A percentile compares a stretch with the other conserved stretches of the same genome.
phyloP scores from a whole-genome alignment of 2,329 filamentous ascomycete species.

The Rutstroemia sp. region DNA sequence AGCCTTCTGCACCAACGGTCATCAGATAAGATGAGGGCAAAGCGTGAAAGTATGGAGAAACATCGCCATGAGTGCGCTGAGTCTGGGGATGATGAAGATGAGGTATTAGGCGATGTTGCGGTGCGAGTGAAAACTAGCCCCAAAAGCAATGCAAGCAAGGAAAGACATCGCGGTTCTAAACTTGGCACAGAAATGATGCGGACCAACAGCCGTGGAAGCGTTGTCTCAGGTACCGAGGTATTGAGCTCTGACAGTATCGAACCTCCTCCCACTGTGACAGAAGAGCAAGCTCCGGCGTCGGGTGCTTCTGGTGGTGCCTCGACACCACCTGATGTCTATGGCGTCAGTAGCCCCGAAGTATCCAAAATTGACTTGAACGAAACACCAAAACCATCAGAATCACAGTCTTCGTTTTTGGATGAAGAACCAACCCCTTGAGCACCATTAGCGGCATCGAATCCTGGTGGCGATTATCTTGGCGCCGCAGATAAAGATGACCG shows the following conservation, averaged over 20 bases:
- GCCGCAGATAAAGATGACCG: neutral
- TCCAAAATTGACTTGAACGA: neutral
- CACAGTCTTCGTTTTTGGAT: neutral
- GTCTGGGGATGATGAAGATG: slow-evolving; percentile 91
- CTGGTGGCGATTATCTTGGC: neutral
- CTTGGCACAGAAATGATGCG: slow-evolving; percentile 97
- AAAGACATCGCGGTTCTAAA: slow-evolving; percentile 68
- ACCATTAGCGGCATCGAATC: neutral
- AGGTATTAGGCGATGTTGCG: slow-evolving; percentile 64
- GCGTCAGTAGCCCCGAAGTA: neutral
- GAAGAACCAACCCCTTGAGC: neutral
- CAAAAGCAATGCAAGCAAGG: slow-evolving; percentile 42
- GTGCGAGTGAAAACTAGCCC: slow-evolving; percentile 32
- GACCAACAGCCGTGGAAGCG: slow-evolving; percentile 86
- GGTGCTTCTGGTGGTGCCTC: slow-evolving; percentile 9
- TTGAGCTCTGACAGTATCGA: slow-evolving; percentile 11
- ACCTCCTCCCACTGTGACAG: slow-evolving; percentile 23
- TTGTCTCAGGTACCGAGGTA: slow-evolving; percentile 31
- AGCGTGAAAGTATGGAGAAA: slow-evolving; percentile 68
- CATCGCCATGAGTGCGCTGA: slow-evolving; percentile 68
- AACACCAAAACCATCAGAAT: neutral
- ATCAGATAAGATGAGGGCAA: slow-evolving; percentile 65
- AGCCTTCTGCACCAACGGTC: slow-evolving; percentile 52
- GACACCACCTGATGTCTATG: neutral
- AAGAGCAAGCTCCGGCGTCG: slow-evolving; percentile 16